Evolutionary conservation across 164 flowering plant genomes (phyloP).

Genomic region (Chimonanthus salicifolius): DNA sequence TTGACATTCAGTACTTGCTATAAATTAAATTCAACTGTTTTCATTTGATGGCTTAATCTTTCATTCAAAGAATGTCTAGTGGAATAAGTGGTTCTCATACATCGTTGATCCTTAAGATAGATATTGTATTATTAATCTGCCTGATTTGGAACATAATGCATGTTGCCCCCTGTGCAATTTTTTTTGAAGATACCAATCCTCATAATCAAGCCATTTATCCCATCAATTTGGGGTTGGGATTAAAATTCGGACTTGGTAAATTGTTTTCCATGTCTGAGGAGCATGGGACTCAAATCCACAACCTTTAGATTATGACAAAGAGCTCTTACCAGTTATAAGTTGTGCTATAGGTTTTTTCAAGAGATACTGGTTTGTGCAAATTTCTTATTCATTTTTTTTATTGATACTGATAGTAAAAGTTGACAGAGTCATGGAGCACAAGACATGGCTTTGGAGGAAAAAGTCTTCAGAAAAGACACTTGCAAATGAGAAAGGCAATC

Average conservation of each 20-base stretch:
- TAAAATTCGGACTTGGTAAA: too few species aligned
- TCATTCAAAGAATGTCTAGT: neutral
- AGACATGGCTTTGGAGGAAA: slow-evolving; percentile 78
- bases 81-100: neutral
- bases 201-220: too few species aligned
- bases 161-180: neutral
- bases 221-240: too few species aligned
- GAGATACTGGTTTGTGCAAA: neutral
- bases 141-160: too few species aligned
- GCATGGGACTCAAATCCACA: too few species aligned
- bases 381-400: neutral
- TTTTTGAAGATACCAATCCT: too few species aligned
- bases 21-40: neutral
- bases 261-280: too few species aligned
- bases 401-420: neutral
- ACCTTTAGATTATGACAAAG: too few species aligned
- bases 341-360: too few species aligned
- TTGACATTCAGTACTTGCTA: neutral
- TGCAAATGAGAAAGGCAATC: slow-evolving; percentile 29
- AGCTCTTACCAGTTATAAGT: too few species aligned
- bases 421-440: slow-evolving; percentile 48
- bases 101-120: neutral
- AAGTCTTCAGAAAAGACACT: slow-evolving; percentile 59
- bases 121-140: neutral
- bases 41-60: neutral